phyloP scores from a whole-genome alignment of 805 yeast species.

The Torulaspora franciscae region DNA sequence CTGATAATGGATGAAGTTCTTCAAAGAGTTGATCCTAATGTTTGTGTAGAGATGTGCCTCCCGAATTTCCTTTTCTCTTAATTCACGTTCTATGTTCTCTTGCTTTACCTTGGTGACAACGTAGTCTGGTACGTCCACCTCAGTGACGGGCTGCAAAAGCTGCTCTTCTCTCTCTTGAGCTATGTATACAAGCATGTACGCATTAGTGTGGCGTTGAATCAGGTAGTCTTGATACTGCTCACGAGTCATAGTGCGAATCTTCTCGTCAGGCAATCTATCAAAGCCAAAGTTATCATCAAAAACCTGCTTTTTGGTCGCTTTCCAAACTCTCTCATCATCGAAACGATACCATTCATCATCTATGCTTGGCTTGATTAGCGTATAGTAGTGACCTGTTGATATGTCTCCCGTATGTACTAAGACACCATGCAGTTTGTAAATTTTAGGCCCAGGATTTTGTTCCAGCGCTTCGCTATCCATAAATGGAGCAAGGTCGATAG shows the following conservation, averaged over 20 bases:
- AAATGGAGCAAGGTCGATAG: conserved; percentile 74
- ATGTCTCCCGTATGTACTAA: conserved; percentile 94
- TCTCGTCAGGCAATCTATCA: conserved; percentile 48
- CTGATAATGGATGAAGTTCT: conserved; percentile 52
- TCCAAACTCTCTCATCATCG: conserved; percentile 93
- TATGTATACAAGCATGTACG: conserved; percentile 94
- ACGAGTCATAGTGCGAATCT: conserved; percentile 49
- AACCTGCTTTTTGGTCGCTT: conserved; percentile 77
- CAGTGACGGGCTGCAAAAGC: conserved; percentile 54
- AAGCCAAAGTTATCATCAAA: conserved; percentile 92
- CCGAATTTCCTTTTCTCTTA: conserved; percentile 53
- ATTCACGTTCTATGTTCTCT: conserved; percentile 56
- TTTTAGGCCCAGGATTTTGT: conserved; percentile 52
- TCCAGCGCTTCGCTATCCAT: conserved; percentile 50
- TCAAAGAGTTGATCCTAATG: conserved; percentile 51
- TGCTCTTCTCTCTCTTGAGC: conserved; percentile 54
- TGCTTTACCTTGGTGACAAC: conserved; percentile 59
- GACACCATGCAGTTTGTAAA: conserved; percentile 85
- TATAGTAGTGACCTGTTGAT: conserved; percentile 94
- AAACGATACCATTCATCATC: conserved; percentile 79
- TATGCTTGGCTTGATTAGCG: conserved; percentile 77
- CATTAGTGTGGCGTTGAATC: conserved; percentile 81
- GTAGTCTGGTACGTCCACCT: conserved; percentile 59
- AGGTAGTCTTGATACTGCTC: conserved; percentile 58
- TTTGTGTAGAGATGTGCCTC: conserved; percentile 65